Evolutionary conservation across 164 flowering plant genomes (phyloP).

Genomic region (Nymphaea thermarum): DNA sequence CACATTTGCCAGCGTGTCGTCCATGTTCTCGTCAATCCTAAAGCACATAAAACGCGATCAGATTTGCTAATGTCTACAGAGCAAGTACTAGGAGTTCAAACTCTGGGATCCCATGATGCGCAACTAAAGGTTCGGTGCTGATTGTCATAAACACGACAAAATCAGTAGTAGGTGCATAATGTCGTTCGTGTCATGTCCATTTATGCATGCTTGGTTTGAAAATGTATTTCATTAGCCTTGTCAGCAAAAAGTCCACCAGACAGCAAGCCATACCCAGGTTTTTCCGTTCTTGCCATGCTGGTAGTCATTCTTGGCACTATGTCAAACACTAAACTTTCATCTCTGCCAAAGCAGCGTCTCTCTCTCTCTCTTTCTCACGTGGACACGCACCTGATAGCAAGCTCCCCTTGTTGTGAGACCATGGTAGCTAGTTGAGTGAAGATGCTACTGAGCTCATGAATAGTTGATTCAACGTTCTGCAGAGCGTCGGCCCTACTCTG

Average conservation of each 20-base stretch:
- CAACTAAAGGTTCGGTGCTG: not conserved
- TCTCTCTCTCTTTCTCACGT: conserved; percentile 1
- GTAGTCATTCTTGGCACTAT: not conserved
- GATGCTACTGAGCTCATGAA: conserved; percentile 77
- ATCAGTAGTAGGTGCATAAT: too few relatives aligned
- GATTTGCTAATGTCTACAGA: not conserved
- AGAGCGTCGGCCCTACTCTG: conserved; percentile 98
- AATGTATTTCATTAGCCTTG: not conserved
- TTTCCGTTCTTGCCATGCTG: not conserved
- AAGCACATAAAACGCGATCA: not conserved
- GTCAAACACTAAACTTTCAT: not conserved
- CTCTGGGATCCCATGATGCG: not conserved
- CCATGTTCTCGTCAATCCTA: conserved; percentile 98
- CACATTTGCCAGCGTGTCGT: conserved; percentile 74
- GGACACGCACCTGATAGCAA: conserved; percentile 67
- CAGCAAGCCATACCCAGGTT: not conserved
- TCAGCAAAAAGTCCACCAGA: too few relatives aligned
- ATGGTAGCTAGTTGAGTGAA: conserved; percentile 91
- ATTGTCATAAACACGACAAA: too few relatives aligned
- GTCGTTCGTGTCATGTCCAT: not conserved
- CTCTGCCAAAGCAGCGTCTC: not conserved
- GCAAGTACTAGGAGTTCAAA: not conserved
- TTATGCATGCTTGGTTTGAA: not conserved
- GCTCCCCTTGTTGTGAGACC: conserved; percentile 98
- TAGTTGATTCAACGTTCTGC: conserved; percentile 96